Evolutionary conservation across 257 asterid species (phyloP).

Genomic region (Linderniella brevidens): DNA sequence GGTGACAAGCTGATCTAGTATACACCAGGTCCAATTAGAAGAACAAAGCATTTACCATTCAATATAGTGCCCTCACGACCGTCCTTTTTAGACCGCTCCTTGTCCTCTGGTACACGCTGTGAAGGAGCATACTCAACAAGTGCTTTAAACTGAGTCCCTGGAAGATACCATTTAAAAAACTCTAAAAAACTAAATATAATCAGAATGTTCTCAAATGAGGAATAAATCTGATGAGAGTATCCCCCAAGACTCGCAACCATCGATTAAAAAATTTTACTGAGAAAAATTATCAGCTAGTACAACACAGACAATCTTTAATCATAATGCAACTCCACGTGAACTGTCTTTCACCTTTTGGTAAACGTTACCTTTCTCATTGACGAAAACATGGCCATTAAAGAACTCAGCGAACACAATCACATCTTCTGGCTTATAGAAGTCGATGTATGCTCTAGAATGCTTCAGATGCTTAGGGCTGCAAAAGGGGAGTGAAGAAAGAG

Average conservation of each 20-base stretch:
- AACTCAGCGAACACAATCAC: constrained; percentile 88
- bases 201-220: not conserved
- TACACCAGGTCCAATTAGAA: constrained; percentile 15
- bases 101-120: constrained; percentile 80
- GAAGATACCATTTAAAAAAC: not conserved
- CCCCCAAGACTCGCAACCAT: too few relatives aligned
- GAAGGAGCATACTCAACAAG: constrained; percentile 96
- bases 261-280: too few relatives aligned
- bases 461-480: constrained; percentile 66
- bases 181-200: not conserved
- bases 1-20: constrained; percentile 11
- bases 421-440: constrained; percentile 65
- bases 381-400: constrained; percentile 85
- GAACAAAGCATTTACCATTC: constrained; percentile 40
- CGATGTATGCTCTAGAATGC: constrained; percentile 66
- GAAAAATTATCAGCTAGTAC: not conserved
- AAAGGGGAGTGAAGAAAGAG: constrained; percentile 12
- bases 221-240: not conserved
- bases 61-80: constrained; percentile 89
- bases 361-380: constrained; percentile 78
- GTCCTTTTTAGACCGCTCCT: constrained; percentile 78
- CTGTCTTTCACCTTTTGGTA: constrained; percentile 9
- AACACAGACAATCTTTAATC: not conserved
- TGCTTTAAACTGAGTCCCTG: constrained; percentile 84
- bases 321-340: constrained; percentile 4